Percentiles rank a stretch among this genome's conserved stretches.
Evolutionary conservation across 352 stramenopile genomes (phyloP).

Genomic region (Globisporangium viniferum): DNA sequence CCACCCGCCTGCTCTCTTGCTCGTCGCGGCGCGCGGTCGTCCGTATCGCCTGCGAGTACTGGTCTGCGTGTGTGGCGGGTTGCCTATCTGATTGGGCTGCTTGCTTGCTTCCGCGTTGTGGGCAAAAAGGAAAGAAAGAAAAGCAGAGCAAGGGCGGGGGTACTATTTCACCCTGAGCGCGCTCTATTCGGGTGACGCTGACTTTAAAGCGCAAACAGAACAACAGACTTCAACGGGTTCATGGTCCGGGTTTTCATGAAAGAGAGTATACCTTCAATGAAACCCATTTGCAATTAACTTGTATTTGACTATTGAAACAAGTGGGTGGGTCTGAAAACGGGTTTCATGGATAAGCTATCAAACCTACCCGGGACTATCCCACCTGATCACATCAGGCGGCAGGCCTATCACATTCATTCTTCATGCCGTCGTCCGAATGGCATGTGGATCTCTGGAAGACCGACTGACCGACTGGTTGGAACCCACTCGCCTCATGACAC

Average conservation of each 20-base stretch:
- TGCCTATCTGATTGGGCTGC: not conserved
- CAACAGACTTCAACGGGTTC: not conserved
- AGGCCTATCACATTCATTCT: not conserved
- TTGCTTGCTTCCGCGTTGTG: not conserved
- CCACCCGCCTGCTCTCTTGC: no score
- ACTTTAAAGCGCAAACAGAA: not conserved
- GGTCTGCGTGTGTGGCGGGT: no score
- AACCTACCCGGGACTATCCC: not conserved
- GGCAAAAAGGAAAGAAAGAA: conserved; percentile 6
- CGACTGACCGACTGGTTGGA: not conserved
- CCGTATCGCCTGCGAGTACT: not conserved
- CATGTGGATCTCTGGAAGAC: not conserved
- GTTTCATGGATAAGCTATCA: not conserved
- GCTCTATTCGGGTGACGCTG: not conserved
- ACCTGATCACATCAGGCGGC: not conserved
- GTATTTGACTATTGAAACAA: not conserved
- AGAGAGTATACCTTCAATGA: not conserved
- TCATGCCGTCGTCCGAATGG: not conserved
- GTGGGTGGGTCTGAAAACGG: not conserved
- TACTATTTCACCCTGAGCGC: not conserved
- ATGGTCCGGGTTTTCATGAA: no score
- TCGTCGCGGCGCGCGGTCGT: not conserved
- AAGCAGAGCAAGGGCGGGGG: not conserved
- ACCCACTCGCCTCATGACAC: no score
- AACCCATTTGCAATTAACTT: not conserved